These are phyloP conservation scores for Clarkia xantiana DNA, from an alignment of 345 rosid species.

Conservation along the genomic window DNA sequence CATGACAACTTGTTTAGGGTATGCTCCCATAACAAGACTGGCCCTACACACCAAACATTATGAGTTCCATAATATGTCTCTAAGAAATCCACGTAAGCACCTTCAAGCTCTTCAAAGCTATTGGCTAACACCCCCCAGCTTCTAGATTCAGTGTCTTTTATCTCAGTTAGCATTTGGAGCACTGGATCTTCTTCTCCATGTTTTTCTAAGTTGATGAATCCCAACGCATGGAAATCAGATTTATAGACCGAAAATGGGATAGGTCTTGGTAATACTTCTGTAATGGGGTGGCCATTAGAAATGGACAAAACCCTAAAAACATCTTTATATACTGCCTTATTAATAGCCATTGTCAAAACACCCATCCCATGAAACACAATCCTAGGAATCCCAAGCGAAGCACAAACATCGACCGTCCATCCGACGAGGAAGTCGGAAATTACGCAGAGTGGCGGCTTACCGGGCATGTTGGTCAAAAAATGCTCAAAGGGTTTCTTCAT, in stretches of 20 bases:
- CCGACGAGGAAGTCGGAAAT: slow-evolving; percentile 16
- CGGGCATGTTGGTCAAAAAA: slow-evolving; percentile 3
- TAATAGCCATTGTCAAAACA: slow-evolving; percentile 11
- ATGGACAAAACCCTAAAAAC: background rate
- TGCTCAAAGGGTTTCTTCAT: slow-evolving; percentile 15
- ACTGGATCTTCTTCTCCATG: background rate
- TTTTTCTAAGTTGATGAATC: slow-evolving; percentile 1
- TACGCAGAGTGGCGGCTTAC: slow-evolving; percentile 12
- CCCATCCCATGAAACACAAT: slow-evolving; percentile 12
- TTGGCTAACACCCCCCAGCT: slow-evolving; percentile 15
- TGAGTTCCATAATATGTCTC: slow-evolving; percentile 2
- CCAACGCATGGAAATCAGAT: slow-evolving; percentile 7
- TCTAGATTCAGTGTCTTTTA: slow-evolving; percentile 1
- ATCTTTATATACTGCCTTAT: slow-evolving; percentile 1
- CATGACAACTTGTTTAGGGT: background rate
- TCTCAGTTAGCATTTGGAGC: background rate
- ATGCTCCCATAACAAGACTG: background rate
- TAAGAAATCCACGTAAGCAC: slow-evolving; percentile 8
- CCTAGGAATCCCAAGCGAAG: slow-evolving; percentile 13
- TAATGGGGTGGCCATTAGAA: background rate
- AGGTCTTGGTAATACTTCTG: slow-evolving; percentile 2
- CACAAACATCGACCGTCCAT: slow-evolving; percentile 11
- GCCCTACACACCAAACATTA: slow-evolving; percentile 11
- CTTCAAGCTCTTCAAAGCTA: slow-evolving; percentile 18
- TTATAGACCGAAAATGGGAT: slow-evolving; percentile 10